phyloP scores from a whole-genome alignment of 2,329 filamentous ascomycete species.

The Exophiala phaeomuriformis region DNA sequence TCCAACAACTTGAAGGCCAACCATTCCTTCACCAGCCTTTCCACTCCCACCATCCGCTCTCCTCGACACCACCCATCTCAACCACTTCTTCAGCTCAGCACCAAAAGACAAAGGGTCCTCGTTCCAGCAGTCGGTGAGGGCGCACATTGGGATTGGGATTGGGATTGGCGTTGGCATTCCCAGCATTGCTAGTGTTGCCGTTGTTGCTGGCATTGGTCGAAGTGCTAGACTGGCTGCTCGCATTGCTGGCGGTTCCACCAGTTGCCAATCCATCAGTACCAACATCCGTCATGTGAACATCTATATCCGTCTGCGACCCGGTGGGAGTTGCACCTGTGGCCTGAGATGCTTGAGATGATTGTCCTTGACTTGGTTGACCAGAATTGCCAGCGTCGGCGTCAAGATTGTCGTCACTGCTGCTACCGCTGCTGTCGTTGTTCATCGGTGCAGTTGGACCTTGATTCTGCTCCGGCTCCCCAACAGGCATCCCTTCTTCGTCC shows the following conservation, averaged over 20 bases:
- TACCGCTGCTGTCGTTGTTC: too few species aligned
- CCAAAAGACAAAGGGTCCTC: slow-evolving; percentile 26
- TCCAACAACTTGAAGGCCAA: background rate
- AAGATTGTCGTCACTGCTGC: too few species aligned
- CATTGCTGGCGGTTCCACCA: background rate
- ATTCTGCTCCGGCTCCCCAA: background rate
- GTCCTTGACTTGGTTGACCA: too few species aligned
- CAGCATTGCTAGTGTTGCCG: background rate
- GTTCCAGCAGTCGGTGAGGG: slow-evolving; percentile 11
- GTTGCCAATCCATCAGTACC: background rate
- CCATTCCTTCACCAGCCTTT: background rate
- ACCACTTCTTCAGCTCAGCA: slow-evolving; percentile 1
- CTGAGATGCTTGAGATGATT: background rate
- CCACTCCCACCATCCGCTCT: background rate
- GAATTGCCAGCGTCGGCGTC: too few species aligned
- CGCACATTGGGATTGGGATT: background rate
- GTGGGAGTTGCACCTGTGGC: too few species aligned
- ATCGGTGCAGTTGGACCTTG: too few species aligned
- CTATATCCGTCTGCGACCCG: background rate
- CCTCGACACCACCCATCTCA: background rate
- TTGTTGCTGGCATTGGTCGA: background rate
- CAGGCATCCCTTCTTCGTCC: slow-evolving; percentile 4
- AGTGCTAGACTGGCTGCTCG: background rate
- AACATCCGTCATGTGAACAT: background rate
- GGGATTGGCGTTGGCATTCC: background rate